Evolutionary conservation across 305 asterid genomes (phyloP).

Genomic region (Solanum hybrid): DNA sequence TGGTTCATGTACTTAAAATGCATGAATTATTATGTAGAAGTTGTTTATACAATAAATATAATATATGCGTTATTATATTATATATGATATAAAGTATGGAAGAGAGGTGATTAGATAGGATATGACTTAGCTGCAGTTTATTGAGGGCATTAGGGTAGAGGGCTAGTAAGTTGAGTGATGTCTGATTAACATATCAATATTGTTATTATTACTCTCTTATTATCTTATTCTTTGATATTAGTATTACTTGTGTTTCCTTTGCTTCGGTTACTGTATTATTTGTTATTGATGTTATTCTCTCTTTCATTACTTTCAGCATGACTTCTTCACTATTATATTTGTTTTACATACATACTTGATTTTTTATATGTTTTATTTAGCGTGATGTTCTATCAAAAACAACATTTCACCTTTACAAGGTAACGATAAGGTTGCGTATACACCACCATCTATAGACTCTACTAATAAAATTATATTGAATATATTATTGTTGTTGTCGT

Average conservation of each 20-base stretch:
- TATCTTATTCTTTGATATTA: no score
- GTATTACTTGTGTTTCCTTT: neutral
- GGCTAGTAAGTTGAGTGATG: neutral
- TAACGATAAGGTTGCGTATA: no score
- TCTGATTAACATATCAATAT: accelerated
- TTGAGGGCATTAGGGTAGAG: neutral
- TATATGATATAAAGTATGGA: neutral
- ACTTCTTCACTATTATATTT: neutral
- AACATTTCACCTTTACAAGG: no score
- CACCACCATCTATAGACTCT: no score
- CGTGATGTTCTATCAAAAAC: accelerated
- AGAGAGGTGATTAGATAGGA: neutral
- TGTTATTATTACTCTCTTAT: neutral
- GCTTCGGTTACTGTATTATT: no score
- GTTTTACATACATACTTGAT: neutral
- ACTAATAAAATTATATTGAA: no score
- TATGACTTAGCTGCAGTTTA: neutral
- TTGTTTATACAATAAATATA: neutral
- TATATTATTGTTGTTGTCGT: no score
- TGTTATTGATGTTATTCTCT: neutral
- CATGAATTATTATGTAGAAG: neutral
- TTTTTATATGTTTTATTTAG: no score
- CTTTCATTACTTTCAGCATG: neutral
- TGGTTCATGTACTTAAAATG: neutral
- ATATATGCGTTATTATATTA: neutral